Percentiles rank a stretch among this genome's conserved stretches.
These are phyloP conservation scores for Trametes maxima DNA, from an alignment of 768 basidiomycete genomes.

Conservation along the genomic window DNA sequence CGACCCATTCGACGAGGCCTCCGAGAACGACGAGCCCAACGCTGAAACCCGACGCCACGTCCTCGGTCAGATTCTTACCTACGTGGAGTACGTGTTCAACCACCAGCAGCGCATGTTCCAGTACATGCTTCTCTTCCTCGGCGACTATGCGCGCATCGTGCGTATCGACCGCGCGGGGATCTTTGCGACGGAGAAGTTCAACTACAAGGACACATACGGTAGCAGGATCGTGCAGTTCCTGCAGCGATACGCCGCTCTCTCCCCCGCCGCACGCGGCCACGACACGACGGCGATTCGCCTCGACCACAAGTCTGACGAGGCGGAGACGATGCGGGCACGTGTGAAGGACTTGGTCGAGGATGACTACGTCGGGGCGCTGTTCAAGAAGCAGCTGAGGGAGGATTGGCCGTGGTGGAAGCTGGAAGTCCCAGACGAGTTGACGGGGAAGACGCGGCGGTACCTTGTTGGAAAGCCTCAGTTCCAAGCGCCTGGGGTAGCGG, in stretches of 20 bases:
- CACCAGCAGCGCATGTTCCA: constrained; percentile 9
- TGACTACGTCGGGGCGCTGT: not conserved
- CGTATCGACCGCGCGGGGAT: constrained; percentile 3
- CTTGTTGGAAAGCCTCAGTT: constrained; percentile 16
- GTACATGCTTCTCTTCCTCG: constrained; percentile 7
- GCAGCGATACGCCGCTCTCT: not conserved
- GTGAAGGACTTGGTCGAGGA: not conserved
- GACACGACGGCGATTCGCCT: constrained; percentile 6
- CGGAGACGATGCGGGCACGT: not conserved
- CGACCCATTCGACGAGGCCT: constrained; percentile 1
- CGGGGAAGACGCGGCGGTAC: not conserved
- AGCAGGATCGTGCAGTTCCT: constrained; percentile 3
- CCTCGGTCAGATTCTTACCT: constrained; percentile 3
- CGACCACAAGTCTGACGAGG: not conserved
- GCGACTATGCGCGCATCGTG: not conserved
- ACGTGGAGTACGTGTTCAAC: not conserved
- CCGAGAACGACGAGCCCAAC: not conserved
- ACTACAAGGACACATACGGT: not conserved
- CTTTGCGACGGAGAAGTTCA: not conserved
- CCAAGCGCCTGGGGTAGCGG: not conserved
- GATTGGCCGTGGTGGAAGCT: constrained; percentile 1
- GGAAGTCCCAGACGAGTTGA: not conserved
- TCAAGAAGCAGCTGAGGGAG: not conserved
- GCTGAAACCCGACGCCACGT: not conserved
- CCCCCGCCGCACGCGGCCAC: not conserved